Base-by-base conservation (phyloP, 75 land plant species). In the Cunninghamia lanceolata region DNA sequence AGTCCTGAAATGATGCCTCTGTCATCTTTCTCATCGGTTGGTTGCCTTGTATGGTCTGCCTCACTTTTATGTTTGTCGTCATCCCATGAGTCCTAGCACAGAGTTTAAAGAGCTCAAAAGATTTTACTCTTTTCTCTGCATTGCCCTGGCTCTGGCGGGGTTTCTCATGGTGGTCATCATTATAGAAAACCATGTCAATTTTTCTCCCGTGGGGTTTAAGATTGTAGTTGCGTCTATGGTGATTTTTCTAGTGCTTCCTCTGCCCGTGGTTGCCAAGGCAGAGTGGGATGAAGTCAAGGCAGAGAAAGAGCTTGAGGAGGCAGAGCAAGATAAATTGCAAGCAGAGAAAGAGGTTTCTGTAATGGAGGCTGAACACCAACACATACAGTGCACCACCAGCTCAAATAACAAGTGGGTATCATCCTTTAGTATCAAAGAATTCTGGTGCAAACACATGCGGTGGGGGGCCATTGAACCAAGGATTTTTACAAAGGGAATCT, bases 1-100 rank as follows among this genome's bases (percentile, higher is more conserved):
- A 92, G 87, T 2, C 94, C 94, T 68, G 93, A 86, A 80, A 91
- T 25, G 73, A 93, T 63, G 38, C 94, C 94, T n/a, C n/a, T n/a
- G n/a, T n/a, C n/a, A n/a, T 91, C 35, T 56, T 93, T 17, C 88
- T 93, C 39, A 85, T 93, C 40, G 88, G 84, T 1, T 90, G 92
- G 92, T 81, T 92, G 17, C 94, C 94, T 4, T 83, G 88, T 32
- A 71, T 32, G 11, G 85, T 92, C 36, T 87, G 88, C 50, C 56
- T 87, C 79, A 32, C 54, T 56, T 92, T 87, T 81, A 38, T 90
- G 84, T 6, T n/a, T 45, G 68, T 87, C 19, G 85, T 92, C 28
- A 92, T 30, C 59, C 84, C 28, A 88, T 87, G 63, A 30, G 28
- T 13, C 34, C 68, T 3, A 16, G 2, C 3, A 38, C 40, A 16